Conservation (phyloP, 306 rosid species). For the Senna siamea region DNA sequence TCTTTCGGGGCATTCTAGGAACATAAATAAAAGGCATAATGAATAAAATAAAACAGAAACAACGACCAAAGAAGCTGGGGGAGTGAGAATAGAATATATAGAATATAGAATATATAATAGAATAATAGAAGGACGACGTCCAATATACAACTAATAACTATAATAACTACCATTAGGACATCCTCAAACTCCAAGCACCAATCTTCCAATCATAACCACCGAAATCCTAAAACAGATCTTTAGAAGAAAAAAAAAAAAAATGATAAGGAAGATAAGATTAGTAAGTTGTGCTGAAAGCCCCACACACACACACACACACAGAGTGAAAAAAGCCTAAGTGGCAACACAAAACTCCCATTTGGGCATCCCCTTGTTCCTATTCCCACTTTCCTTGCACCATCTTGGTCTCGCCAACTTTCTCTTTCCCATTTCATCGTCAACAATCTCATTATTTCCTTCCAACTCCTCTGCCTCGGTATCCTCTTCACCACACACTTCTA, state of each 20-base stretch:
- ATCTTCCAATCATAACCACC: conserved; percentile 38
- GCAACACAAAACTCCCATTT: conserved; percentile 59
- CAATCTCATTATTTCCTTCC: conserved; percentile 47
- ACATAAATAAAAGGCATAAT: conserved; percentile 4
- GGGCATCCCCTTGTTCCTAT: conserved; percentile 41
- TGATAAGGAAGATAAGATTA: conserved; percentile 6
- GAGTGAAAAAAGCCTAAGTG: conserved; percentile 40
- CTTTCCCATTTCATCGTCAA: conserved; percentile 49
- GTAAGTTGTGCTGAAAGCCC: conserved; percentile 35
- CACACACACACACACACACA: background rate
- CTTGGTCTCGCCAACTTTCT: conserved; percentile 50
- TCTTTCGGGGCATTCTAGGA: conserved; percentile 27
- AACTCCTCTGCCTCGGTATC: conserved; percentile 41
- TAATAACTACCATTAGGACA: conserved; percentile 68
- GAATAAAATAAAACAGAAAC: conserved; percentile 22
- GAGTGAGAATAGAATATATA: conserved; percentile 4
- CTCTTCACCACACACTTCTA: conserved; percentile 7
- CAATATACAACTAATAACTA: conserved; percentile 52
- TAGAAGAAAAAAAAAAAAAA: background rate
- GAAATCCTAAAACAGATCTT: conserved; percentile 20
- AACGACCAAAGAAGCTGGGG: conserved; percentile 14
- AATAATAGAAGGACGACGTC: conserved; percentile 37
- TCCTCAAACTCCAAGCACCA: conserved; percentile 42
- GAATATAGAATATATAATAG: background rate
- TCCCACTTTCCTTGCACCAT: conserved; percentile 70